Evolutionary conservation across 2,329 filamentous ascomycete genomes (phyloP).

Genomic region (Fusarium incarnatum): DNA sequence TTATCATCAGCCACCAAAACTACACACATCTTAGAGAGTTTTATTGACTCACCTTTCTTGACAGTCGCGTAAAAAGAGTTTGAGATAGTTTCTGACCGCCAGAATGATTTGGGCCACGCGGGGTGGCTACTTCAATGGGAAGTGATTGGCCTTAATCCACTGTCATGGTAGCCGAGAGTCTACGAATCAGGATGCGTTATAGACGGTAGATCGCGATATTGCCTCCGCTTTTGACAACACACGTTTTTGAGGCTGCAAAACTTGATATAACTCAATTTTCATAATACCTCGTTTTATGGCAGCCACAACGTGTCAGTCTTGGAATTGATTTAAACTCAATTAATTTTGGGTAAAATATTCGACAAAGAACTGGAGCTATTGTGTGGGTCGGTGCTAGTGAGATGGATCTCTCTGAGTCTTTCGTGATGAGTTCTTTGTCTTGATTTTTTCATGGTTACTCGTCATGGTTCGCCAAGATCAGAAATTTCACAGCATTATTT

Average conservation of each 20-base stretch:
- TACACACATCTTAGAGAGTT: no score
- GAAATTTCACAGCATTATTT: neutral
- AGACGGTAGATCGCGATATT: neutral
- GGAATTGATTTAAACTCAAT: neutral
- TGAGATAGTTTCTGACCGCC: constrained; percentile 1
- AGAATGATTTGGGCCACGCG: neutral
- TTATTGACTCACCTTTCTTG: neutral
- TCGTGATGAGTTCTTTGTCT: neutral
- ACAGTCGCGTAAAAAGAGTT: neutral
- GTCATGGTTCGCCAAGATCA: neutral
- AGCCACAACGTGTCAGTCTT: no score
- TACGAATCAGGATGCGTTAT: constrained; percentile 3
- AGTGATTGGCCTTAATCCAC: constrained; percentile 11
- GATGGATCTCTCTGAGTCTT: neutral
- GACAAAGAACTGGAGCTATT: neutral
- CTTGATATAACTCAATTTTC: neutral
- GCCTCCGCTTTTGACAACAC: constrained; percentile 3
- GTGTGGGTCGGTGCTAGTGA: neutral
- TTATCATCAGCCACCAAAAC: no score
- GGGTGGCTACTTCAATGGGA: constrained; percentile 8
- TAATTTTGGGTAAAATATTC: no score
- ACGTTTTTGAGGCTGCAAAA: neutral
- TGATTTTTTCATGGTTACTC: neutral
- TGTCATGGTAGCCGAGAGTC: neutral
- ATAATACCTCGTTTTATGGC: neutral